These are phyloP conservation scores for Trichoderma polysporum DNA, from an alignment of 2,329 filamentous ascomycete species.

Conservation along the genomic window DNA sequence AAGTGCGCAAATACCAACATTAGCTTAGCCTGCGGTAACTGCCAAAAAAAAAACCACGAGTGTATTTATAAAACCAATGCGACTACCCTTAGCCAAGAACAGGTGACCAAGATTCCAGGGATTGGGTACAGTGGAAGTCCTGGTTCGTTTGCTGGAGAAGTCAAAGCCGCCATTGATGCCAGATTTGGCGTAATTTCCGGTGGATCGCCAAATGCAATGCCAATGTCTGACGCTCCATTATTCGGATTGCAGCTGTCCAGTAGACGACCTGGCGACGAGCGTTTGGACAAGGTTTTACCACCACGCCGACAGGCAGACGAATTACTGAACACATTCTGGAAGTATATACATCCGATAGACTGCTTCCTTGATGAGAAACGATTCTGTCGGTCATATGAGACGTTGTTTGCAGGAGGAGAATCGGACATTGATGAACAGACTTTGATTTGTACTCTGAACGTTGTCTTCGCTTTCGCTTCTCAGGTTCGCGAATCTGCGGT, in stretches of 20 bases:
- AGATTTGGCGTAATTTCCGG: background rate
- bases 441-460: background rate
- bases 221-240: background rate
- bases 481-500: background rate
- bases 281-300: background rate
- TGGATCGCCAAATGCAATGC: background rate
- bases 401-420: background rate
- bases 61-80: background rate
- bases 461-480: background rate
- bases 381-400: background rate
- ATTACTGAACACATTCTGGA: background rate
- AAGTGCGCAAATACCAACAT: background rate
- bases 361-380: background rate
- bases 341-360: background rate
- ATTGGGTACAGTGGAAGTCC: slow-evolving; percentile 4
- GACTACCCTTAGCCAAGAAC: background rate
- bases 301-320: background rate
- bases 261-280: background rate
- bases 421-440: background rate
- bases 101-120: background rate
- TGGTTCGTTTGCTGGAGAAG: background rate
- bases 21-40: background rate
- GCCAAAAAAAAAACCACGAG: background rate
- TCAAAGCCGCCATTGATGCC: background rate
- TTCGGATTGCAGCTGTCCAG: background rate